Conservation (phyloP, 495 filamentous ascomycete genomes). For the Trichoderma virens region DNA sequence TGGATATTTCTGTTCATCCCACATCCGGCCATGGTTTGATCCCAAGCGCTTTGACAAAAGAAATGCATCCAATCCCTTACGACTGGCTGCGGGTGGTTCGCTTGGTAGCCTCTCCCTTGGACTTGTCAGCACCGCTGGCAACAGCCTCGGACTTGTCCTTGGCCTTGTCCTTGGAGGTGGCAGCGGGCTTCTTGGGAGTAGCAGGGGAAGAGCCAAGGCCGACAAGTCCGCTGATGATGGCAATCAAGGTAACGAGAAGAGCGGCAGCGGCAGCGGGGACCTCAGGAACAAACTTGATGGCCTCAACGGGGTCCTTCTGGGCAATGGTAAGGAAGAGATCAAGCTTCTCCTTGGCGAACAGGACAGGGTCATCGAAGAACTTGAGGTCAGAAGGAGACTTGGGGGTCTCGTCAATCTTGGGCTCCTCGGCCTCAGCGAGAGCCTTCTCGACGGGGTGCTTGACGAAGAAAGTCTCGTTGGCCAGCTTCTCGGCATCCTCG, state of each 20-base stretch:
- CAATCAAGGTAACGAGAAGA: constrained; percentile 58
- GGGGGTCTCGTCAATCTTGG: constrained; percentile 61
- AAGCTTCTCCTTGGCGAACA: constrained; percentile 85
- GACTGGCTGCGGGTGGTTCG: constrained; percentile 40
- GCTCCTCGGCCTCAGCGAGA: constrained; percentile 74
- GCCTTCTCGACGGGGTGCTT: constrained; percentile 82
- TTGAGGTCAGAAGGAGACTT: constrained; percentile 64
- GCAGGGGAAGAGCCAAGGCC: constrained; percentile 33
- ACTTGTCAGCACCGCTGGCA: constrained; percentile 56
- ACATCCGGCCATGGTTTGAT: neutral
- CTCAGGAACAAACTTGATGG: constrained; percentile 86
- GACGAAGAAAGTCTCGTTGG: constrained; percentile 85
- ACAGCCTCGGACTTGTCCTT: constrained; percentile 69
- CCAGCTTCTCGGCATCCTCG: constrained; percentile 85
- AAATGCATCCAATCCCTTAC: constrained; percentile 16
- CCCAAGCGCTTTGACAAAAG: neutral
- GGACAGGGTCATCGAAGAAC: constrained; percentile 88
- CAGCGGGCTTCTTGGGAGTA: constrained; percentile 47
- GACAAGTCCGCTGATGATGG: constrained; percentile 54
- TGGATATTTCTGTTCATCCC: neutral
- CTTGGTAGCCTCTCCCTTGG: constrained; percentile 54
- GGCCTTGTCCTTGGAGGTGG: constrained; percentile 67
- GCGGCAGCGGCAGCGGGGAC: constrained; percentile 72
- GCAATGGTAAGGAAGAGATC: constrained; percentile 79
- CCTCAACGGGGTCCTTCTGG: constrained; percentile 81